These are phyloP conservation scores for Gaeumannomyces sp. DNA, from an alignment of 2,329 filamentous ascomycete genomes.

Conservation along the genomic window DNA sequence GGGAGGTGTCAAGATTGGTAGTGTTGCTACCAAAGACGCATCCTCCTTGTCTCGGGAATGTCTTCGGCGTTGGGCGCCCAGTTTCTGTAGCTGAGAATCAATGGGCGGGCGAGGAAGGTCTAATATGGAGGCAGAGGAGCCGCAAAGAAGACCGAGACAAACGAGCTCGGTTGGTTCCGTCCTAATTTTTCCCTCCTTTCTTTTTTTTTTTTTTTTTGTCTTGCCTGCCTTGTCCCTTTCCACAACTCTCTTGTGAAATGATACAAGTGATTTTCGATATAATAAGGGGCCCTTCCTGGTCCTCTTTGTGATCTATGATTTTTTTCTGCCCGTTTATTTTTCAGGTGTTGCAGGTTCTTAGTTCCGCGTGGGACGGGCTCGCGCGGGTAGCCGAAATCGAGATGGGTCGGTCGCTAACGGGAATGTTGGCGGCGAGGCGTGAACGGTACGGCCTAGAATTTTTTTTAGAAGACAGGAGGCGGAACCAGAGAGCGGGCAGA, in stretches of 20 bases:
- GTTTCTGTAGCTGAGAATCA: neutral
- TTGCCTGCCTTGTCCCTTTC: neutral
- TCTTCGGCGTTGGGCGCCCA: neutral
- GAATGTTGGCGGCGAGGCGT: neutral
- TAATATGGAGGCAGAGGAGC: neutral
- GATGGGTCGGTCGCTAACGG: neutral
- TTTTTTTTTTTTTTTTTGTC: neutral
- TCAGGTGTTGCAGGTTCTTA: neutral
- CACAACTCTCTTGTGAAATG: neutral
- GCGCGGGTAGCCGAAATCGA: neutral
- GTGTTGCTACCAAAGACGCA: neutral
- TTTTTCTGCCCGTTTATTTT: neutral
- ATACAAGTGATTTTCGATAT: neutral
- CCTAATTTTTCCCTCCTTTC: neutral
- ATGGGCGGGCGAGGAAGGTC: neutral
- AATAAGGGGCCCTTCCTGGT: neutral
- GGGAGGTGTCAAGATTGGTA: neutral
- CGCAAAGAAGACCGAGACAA: neutral
- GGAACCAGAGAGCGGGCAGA: neutral
- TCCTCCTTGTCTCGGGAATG: conserved; percentile 3
- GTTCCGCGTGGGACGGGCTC: neutral
- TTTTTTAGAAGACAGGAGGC: neutral
- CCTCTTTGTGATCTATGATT: neutral
- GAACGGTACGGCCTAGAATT: neutral
- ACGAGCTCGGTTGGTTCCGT: neutral